These are phyloP conservation scores for Xylariaceae sp. DNA, from an alignment of 2,329 filamentous ascomycete species.

Conservation along the genomic window DNA sequence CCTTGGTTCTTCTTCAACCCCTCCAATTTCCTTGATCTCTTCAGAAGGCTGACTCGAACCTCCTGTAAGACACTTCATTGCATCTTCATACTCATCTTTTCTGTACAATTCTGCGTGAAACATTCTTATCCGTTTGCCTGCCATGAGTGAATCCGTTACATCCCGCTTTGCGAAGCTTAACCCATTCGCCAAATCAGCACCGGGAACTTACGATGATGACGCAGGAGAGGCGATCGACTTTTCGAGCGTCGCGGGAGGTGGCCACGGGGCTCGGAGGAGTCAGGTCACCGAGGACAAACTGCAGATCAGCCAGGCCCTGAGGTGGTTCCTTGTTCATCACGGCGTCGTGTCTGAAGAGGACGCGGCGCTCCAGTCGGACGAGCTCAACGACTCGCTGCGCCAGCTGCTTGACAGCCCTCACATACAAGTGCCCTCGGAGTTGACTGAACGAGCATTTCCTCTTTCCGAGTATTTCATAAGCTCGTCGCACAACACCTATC, in stretches of 20 bases:
- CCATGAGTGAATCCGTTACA: not conserved
- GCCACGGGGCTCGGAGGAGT: slow-evolving; percentile 42
- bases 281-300: slow-evolving; percentile 44
- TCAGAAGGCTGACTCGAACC: no score
- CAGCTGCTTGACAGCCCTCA: slow-evolving; percentile 49
- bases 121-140: not conserved
- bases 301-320: slow-evolving; percentile 51
- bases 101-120: not conserved
- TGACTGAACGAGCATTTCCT: slow-evolving; percentile 51
- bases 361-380: slow-evolving; percentile 35
- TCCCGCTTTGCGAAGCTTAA: slow-evolving; percentile 29
- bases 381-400: slow-evolving; percentile 37
- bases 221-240: slow-evolving; percentile 43
- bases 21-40: no score
- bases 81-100: no score
- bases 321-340: slow-evolving; percentile 46
- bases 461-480: slow-evolving; percentile 66
- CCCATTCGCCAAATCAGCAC: slow-evolving; percentile 25
- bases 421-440: slow-evolving; percentile 44
- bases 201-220: slow-evolving; percentile 39
- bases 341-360: slow-evolving; percentile 41
- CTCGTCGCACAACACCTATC: slow-evolving; percentile 67
- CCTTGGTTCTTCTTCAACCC: no score
- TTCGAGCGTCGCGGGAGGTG: slow-evolving; percentile 50
- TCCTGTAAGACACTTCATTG: no score